phyloP scores from a whole-genome alignment of 108 stramenopile genomes.

The Asterionellopsis glacialis region DNA sequence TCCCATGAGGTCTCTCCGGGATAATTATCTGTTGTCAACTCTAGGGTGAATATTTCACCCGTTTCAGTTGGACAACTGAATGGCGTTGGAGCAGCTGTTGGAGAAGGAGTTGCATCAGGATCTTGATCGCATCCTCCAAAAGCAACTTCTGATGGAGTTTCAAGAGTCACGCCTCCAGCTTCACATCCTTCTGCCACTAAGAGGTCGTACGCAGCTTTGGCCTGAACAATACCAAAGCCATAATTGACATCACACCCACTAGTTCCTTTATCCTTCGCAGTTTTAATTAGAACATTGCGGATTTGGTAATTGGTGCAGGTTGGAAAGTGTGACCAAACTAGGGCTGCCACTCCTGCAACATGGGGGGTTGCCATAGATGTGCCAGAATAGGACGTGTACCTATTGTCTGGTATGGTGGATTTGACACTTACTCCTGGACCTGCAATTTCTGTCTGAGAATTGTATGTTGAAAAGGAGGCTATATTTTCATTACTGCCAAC shows the following conservation, averaged over 20 bases:
- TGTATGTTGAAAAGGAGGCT: slow-evolving; percentile 30
- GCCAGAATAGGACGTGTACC: slow-evolving; percentile 17
- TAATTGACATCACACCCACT: slow-evolving; percentile 19
- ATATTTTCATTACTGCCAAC: slow-evolving; percentile 13
- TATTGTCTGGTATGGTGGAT: not conserved
- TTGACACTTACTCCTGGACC: slow-evolving; percentile 24
- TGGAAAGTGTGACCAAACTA: slow-evolving; percentile 17
- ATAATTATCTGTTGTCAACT: no score
- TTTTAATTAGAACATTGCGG: slow-evolving; percentile 4
- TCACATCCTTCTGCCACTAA: not conserved
- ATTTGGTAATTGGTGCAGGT: slow-evolving; percentile 8
- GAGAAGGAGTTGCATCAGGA: no score
- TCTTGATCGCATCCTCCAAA: no score
- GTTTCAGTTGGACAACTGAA: no score
- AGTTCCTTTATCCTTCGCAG: slow-evolving; percentile 11
- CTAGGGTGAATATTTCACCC: no score
- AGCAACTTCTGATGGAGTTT: no score
- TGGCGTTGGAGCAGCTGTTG: no score
- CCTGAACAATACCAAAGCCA: slow-evolving; percentile 26
- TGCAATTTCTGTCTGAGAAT: slow-evolving; percentile 32
- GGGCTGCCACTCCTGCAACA: slow-evolving; percentile 26
- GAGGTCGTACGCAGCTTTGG: slow-evolving; percentile 34
- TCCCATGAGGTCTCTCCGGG: no score
- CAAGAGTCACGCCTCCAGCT: no score
- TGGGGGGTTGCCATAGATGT: slow-evolving; percentile 39